Conservation (phyloP, 2,329 filamentous ascomycete genomes). For the Cylindrodendrum hubeiense region DNA sequence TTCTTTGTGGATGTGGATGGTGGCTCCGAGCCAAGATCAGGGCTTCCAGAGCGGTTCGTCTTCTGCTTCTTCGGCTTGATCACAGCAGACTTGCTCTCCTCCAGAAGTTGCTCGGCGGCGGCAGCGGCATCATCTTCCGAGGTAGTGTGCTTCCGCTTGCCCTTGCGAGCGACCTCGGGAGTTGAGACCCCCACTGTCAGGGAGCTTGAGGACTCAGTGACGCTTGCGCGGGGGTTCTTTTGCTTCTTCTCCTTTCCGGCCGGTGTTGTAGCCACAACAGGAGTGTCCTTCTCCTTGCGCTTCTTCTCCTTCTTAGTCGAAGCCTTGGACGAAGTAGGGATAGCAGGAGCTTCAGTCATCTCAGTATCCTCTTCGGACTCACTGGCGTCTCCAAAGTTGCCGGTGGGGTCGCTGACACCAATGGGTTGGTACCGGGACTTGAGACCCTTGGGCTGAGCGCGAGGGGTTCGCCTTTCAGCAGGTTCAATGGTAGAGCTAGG, state of each 20-base stretch:
- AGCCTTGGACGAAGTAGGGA: slow-evolving; percentile 36
- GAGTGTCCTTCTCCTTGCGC: slow-evolving; percentile 42
- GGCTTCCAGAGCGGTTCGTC: slow-evolving; percentile 48
- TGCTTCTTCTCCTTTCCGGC: slow-evolving; percentile 50
- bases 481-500: slow-evolving; percentile 51
- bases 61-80: slow-evolving; percentile 59
- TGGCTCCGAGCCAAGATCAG: slow-evolving; percentile 50
- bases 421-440: slow-evolving; percentile 76
- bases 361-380: slow-evolving; percentile 60
- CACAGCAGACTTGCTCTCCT: slow-evolving; percentile 50
- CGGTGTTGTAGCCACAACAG: slow-evolving; percentile 13
- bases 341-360: slow-evolving; percentile 56
- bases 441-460: slow-evolving; percentile 76
- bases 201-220: slow-evolving; percentile 23
- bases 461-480: slow-evolving; percentile 63
- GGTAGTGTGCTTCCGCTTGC: slow-evolving; percentile 52
- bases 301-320: slow-evolving; percentile 51
- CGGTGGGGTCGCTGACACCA: slow-evolving; percentile 60
- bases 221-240: slow-evolving; percentile 39
- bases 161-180: slow-evolving; percentile 46
- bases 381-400: slow-evolving; percentile 57
- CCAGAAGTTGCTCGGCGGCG: slow-evolving; percentile 50
- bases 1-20: slow-evolving; percentile 45
- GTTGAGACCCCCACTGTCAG: slow-evolving; percentile 34
- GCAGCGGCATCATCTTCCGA: slow-evolving; percentile 55